Evolutionary conservation across 768 basidiomycete genomes (phyloP), one percentile per base, ranked within the genome.

Genomic region (Lepiota brunneoincarnata): DNA sequence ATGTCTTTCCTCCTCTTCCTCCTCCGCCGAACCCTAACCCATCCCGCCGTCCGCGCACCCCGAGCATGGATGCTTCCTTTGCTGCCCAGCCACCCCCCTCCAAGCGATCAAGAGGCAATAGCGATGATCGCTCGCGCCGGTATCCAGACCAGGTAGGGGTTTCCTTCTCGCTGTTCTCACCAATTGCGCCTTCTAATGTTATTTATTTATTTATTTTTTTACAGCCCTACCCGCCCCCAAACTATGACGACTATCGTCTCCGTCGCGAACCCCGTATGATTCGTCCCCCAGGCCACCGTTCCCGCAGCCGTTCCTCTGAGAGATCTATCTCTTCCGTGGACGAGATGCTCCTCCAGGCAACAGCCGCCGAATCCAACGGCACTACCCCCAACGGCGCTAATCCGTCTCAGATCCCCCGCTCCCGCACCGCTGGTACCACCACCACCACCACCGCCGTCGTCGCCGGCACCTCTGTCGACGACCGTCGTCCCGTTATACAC

Each of bases 261-360:
- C 48, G 56, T 17, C 55, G 48, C 15, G 59, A 59, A 21, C 51
- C 43, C 24, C 48, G 44, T 35, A 61, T 42, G 44, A 56, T 51
- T 46, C 47, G 38, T 23, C 59, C 34, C 52, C 58, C 43, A 47
- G 67, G 59, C 59, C 69, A 64, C 4, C 68, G 68, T 36, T 66
- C 68, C 3, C 67, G 70, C 0, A 73, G 72, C 41, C 69, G 66
- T 18, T 72, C 73, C 0, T 72, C 68, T 37, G 62, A 63, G 1
- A 67, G 67, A 41, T 72, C 74, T 28, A 63, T 74, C 44, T 52
- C 51, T 11, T 72, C 71, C 37, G 67, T 78, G 20, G 77, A 78
- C 51, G 77, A 78, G 58, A 74, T 78, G 73, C 64, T 78, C 26
- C 54, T 77, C 20, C 67, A 70, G 48, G 72, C 77, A 1, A 66